Base-by-base conservation (phyloP, 2,329 filamentous ascomycete species). In the Cladosporium halotolerans region DNA sequence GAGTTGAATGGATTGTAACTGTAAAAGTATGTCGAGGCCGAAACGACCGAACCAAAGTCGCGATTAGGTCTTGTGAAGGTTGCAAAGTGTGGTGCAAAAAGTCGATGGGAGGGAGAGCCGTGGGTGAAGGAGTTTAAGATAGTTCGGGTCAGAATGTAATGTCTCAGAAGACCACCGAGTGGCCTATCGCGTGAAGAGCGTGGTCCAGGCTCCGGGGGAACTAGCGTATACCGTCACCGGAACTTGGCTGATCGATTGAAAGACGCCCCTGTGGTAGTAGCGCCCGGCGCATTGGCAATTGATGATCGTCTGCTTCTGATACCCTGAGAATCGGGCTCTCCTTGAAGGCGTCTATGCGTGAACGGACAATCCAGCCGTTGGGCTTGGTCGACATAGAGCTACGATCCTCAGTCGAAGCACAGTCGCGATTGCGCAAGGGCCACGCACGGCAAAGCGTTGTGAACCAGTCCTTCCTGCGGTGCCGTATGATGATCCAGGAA, bases 121-220 rank as follows among this genome's bases (percentile, higher is more conserved):
- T 51, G 48, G 48, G 48, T 40, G 42, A 51, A 23, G 41, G 42
- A 40, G 38, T 51, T 51, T 41, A 44, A 39, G 40, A 51, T 51
- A 33, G 48, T 51, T 51, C 48, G 48, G 48, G 48, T 51, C 48
- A 43, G 48, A 51, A 51, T 51, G 40, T 36, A 51, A 43, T 51
- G 48, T 51, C 48, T 51, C 48, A 51, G 48, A 51, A 51, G 48
- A 51, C 48, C 48, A 43, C 48, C 41, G 32, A 51, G 40, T 51
- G 48, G 48, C 48, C 48, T 51, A 43, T 51, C 40, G 48, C 48
- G 48, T 51, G 48, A 51, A 51, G 48, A 51, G 47, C 23, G 48
- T 51, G 48, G 48, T 51, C 48, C 36, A 44, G 48, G 48, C 48
- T 42, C 40, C 28, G 33, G 32, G 43, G 28, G 13, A 28, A 38